Conservation (phyloP, 176 grass and related monocot species). For the Ampelocalamus luodianensis region DNA sequence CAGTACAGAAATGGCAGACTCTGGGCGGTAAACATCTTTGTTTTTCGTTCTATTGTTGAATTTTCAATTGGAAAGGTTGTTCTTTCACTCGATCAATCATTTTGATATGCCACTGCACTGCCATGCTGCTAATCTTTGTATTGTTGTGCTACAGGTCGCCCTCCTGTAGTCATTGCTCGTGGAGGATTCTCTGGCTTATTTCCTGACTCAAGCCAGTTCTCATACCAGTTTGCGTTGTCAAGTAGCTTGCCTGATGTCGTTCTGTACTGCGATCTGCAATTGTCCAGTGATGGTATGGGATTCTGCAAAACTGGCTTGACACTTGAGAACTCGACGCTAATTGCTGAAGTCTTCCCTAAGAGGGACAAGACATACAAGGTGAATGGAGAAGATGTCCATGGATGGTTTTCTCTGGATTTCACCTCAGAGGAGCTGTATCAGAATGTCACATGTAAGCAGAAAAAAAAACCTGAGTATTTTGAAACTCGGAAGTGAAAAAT, state of each 20-base stretch:
- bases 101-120: conserved; percentile 17
- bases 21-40: conserved; percentile 53
- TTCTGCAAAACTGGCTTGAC: conserved; percentile 63
- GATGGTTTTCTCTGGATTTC: conserved; percentile 88
- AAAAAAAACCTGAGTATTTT: conserved; percentile 22
- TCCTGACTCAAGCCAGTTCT: conserved; percentile 67
- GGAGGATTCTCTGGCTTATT: conserved; percentile 88
- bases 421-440: conserved; percentile 63
- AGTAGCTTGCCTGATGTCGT: conserved; percentile 52
- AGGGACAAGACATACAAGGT: conserved; percentile 60
- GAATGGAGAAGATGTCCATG: conserved; percentile 50
- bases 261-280: conserved; percentile 68
- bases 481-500: conserved; percentile 19
- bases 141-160: conserved; percentile 46
- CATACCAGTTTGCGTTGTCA: conserved; percentile 65
- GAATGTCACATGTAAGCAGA: conserved; percentile 82
- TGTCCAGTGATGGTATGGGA: conserved; percentile 66
- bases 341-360: conserved; percentile 56
- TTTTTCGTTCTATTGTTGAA: neutral
- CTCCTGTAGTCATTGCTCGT: conserved; percentile 68
- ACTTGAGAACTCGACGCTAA: conserved; percentile 72
- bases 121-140: conserved; percentile 26
- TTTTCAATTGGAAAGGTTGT: conserved; percentile 13
- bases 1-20: conserved; percentile 69
- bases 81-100: conserved; percentile 5